Base-by-base conservation (phyloP, 805 yeast genomes). In the Ogataea zsoltii region DNA sequence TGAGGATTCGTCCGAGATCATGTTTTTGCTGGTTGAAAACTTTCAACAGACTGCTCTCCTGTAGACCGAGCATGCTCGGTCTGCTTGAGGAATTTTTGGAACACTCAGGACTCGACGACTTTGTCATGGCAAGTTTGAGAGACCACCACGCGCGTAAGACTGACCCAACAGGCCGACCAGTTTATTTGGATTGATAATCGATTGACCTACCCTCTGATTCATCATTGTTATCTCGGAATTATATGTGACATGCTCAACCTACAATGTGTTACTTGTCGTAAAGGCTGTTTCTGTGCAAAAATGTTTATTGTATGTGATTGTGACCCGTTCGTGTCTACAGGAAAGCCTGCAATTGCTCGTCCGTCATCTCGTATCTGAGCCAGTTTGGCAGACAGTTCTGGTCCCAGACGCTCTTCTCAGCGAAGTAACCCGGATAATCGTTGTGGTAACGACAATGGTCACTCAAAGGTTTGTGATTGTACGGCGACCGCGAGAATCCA, bases 1-100 rank as follows among this genome's bases (percentile, higher is more conserved):
- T 92, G 99, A 92, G 98, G 99, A 94, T 90, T 91, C 96, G 97
- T 94, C 99, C 98, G 99, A 92, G 99, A 90, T 91, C 96, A 96
- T 92, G 98, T 94, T 88, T 92, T 92, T 92, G 99, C 99, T 92
- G 96, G 97, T 92, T 94, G 97, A 94, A 92, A 94, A 88, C 91
- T 88, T 82, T 83, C 85, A 86, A 94, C 91, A 71, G 91, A 96
- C 85, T 79, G 77, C 81, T 83, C 83, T 80, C 80, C 67, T 66
- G 67, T 66, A 67, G 58, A 50, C 62, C 56, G 60, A 35, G 49
- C 58, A 51, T 17, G 51, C 55, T 47, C 51, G 57, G 67, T 70
- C 76, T 67, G 67, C 67, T 70, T 57, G 76, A 82, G 86, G 91
- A 84, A 83, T 85, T 84, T 85, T 83, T 84, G 90, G 88, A 80